Base-by-base conservation (phyloP, 257 asterid species). In the Penstemon eatonii region DNA sequence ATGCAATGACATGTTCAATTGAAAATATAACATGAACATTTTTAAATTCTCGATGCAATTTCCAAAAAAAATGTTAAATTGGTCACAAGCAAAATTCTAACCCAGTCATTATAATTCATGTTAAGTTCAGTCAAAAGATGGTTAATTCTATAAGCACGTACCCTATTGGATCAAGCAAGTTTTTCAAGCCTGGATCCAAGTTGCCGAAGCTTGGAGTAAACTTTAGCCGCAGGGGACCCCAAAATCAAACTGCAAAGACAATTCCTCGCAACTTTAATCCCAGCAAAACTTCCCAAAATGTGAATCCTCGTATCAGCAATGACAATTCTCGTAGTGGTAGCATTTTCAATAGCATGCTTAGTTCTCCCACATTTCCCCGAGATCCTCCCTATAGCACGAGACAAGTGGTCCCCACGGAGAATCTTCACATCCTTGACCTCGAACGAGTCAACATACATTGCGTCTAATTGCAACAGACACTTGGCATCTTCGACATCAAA, bases 341-440 rank as follows among this genome's bases (percentile, higher is more conserved):
- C 66, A 19, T 73, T 73, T 63, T 73, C 86, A 18, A 83, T 78
- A 0, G 88, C 86, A 58, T 78, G 80, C 76, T 81, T 83, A 0
- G 88, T 83, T 63, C 72, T 83, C 8, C 88, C 88, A 41, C 83
- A 83, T 57, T 78, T 83, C 3, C 88, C 88, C 0, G 84, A 78
- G 42, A 83, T 46, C 60, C 88, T 80, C 7, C 88, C 88, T 25
- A 83, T 83, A 6, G 88, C 88, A 55, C 88, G 70, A 0, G 86
- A 83, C 61, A 78, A 56, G 66, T 83, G 88, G 56, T 83, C 88
- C 12, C 88, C 88, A 5, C 70, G 65, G 37, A 83, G 66, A 0
- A 84, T 83, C 72, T 83, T 78, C 54, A 83, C 84, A 19, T 83
- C 88, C 76, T 80, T 83, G 6, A 80, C 80, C 73, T 83, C 88